A percentile compares a stretch with the other conserved stretches of the same genome.
Conservation (phyloP, 805 yeast genomes). For the Ogataea paraovalis region DNA sequence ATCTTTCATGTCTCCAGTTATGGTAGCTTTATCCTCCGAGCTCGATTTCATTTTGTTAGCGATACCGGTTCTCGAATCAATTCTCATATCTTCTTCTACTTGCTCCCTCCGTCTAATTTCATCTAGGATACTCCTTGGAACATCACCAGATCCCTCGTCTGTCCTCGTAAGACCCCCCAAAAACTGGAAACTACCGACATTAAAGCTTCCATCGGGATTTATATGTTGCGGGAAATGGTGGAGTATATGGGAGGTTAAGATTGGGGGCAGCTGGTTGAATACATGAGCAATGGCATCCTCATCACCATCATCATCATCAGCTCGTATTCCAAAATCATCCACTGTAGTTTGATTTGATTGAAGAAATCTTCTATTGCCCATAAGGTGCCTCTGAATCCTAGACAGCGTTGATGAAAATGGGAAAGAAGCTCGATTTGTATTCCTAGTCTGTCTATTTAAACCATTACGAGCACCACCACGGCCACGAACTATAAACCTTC, state of each 20-base stretch:
- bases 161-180: neutral
- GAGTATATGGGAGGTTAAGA: neutral
- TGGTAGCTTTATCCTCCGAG: slow-evolving; percentile 12
- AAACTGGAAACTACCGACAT: neutral
- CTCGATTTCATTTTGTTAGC: slow-evolving; percentile 20
- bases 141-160: slow-evolving; percentile 13
- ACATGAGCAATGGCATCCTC: neutral
- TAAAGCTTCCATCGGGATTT: neutral
- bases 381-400: neutral
- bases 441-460: neutral
- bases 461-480: neutral
- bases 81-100: slow-evolving; percentile 23
- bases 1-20: slow-evolving; percentile 10
- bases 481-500: neutral
- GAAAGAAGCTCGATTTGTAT: neutral
- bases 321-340: too few species aligned
- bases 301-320: neutral
- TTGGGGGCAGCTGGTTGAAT: neutral
- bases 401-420: neutral
- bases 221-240: neutral
- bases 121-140: slow-evolving; percentile 28
- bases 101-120: slow-evolving; percentile 27
- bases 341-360: too few species aligned
- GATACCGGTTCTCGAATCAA: slow-evolving; percentile 16
- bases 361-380: neutral